Evolutionary conservation across 2,329 filamentous ascomycete genomes (phyloP), one percentile per base, ranked within the genome.

Genomic region (Sporothrix curviconia): DNA sequence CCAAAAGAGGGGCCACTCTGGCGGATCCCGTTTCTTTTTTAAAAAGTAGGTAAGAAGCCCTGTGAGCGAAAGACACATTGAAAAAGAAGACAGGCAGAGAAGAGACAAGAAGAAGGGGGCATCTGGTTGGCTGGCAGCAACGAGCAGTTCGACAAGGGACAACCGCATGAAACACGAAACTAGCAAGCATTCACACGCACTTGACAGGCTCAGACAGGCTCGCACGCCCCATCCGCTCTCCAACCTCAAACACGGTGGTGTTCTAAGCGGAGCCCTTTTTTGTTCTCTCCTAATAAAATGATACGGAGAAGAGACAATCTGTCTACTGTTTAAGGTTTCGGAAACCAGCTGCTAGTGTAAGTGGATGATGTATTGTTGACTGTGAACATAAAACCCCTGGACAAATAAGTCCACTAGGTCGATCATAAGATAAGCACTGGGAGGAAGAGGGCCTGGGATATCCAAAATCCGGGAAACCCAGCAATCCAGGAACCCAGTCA

Each of bases 241-340:
- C 32, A 22, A 28, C 15, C 5, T 51, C 34, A 34, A 39, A 25
- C 7, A 14, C 25, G 44, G 8, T n/a, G 49, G 37, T 24, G 50
- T 25, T 32, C 50, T 22, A 25, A 32, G 37, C 50, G 50, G 37
- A 9, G n/a, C 37, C 19, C 14, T 14, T 36, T 17, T 17, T 39
- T 37, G 25, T 32, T 17, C 49, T 37, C 11, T 5, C n/a, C n/a
- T 24, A n/a, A n/a, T n/a, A n/a, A n/a, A n/a, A n/a, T n/a, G n/a
- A n/a, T n/a, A n/a, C n/a, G n/a, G n/a, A n/a, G n/a, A n/a, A n/a
- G n/a, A n/a, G n/a, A n/a, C n/a, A n/a, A n/a, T n/a, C n/a, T n/a
- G n/a, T n/a, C n/a, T n/a, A n/a, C n/a, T n/a, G 30, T 51, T 53
- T 53, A 53, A 25, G 39, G 36, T 53, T 53, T 42, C 50, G 50